Evolutionary conservation across 176 grass and related monocot species (phyloP).

Genomic region (Saccharum officinarum): DNA sequence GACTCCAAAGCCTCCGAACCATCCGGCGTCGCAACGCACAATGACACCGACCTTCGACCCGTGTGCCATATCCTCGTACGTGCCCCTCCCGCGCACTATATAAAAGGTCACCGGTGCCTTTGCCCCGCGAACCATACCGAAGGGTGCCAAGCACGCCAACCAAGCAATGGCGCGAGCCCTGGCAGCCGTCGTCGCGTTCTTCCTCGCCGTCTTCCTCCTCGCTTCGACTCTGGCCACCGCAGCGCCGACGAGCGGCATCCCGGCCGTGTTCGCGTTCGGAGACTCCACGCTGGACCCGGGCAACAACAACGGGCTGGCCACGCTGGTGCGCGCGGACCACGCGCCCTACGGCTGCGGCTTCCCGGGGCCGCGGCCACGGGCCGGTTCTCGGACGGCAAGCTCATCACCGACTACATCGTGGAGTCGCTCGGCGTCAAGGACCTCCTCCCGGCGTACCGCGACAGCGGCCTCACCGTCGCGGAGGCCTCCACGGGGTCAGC

Average conservation of each 20-base stretch:
- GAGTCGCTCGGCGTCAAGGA: slow-evolving; percentile 58
- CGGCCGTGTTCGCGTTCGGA: slow-evolving; percentile 71
- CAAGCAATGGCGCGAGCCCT: slow-evolving; percentile 16
- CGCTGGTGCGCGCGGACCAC: slow-evolving; percentile 61
- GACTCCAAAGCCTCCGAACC: neutral
- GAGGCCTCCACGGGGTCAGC: slow-evolving; percentile 50
- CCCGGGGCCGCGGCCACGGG: slow-evolving; percentile 46
- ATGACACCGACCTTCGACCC: neutral
- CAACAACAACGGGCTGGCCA: slow-evolving; percentile 65
- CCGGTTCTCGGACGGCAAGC: slow-evolving; percentile 68
- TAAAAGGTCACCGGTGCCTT: neutral
- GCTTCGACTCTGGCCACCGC: neutral
- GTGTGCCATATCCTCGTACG: too few relatives aligned
- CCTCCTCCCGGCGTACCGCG: slow-evolving; percentile 51
- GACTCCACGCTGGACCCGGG: slow-evolving; percentile 81
- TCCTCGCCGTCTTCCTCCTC: slow-evolving; percentile 21
- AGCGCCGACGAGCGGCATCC: slow-evolving; percentile 30
- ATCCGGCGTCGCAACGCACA: neutral
- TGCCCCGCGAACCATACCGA: neutral
- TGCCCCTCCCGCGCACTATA: neutral
- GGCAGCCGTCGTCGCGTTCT: slow-evolving; percentile 15
- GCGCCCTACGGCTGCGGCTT: slow-evolving; percentile 68
- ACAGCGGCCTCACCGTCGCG: neutral
- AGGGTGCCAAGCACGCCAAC: neutral
- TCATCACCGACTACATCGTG: slow-evolving; percentile 68